These are phyloP conservation scores for Aspergillus heteromorphus DNA, from an alignment of 495 filamentous ascomycete genomes.

Conservation along the genomic window DNA sequence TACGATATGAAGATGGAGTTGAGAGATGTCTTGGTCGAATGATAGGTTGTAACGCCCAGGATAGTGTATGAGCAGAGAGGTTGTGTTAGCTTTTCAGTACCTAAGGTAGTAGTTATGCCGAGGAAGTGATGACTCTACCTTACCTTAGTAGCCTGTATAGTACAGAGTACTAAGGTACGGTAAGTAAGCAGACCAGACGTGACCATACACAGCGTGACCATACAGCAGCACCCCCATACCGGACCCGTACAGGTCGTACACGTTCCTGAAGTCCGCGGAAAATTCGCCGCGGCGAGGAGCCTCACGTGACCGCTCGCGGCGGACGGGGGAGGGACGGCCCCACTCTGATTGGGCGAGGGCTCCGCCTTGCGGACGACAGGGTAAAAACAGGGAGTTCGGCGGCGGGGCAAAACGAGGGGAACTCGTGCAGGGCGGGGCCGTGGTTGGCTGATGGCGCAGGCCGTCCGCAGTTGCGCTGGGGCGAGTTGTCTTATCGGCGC, in stretches of 20 bases:
- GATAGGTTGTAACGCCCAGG: no score
- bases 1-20: no score
- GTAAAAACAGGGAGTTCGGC: conserved; percentile 5
- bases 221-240: not conserved
- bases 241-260: not conserved
- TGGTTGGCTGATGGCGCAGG: not conserved
- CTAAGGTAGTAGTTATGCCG: no score
- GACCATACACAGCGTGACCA: not conserved
- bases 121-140: no score
- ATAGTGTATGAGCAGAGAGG: no score
- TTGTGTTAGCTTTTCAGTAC: no score
- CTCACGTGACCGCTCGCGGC: not conserved
- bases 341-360: conserved; percentile 11
- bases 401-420: not conserved
- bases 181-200: no score
- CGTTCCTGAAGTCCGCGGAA: conserved; percentile 9
- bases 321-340: conserved; percentile 11
- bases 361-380: conserved; percentile 5
- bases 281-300: not conserved
- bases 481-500: not conserved
- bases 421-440: not conserved
- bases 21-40: no score
- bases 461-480: not conserved
- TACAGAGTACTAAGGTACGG: no score
- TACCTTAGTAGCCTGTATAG: no score